These are phyloP conservation scores for Bryoerythrophyllum caledonicum DNA, from an alignment of 225 moss, liverwort and hornwort genomes.

Conservation along the genomic window DNA sequence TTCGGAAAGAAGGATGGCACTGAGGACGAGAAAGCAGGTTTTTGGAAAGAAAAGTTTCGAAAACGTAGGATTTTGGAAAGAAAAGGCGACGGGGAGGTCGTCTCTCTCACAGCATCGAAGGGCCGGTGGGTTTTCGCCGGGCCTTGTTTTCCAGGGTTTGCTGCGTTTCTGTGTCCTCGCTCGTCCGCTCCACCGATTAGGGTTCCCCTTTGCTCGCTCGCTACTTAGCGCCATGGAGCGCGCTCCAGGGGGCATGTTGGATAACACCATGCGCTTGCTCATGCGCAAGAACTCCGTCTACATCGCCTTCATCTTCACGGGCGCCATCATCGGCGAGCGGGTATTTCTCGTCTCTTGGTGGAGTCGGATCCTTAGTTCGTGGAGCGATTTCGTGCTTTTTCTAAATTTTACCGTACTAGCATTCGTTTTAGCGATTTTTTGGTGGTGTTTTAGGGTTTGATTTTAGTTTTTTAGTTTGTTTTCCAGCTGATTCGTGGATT, in stretches of 20 bases:
- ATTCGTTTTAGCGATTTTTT: too few species aligned
- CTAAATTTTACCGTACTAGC: not conserved
- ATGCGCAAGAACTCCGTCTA: constrained; percentile 87
- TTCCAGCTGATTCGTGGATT: not conserved
- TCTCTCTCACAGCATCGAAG: not conserved
- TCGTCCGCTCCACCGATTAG: constrained; percentile 20
- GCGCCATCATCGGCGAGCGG: constrained; percentile 96
- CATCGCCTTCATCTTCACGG: constrained; percentile 81
- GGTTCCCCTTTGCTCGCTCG: constrained; percentile 1
- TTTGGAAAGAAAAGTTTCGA: too few species aligned
- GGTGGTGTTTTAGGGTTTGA: not conserved
- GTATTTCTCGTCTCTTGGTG: constrained; percentile 25
- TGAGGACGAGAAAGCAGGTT: too few species aligned
- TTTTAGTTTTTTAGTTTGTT: not conserved
- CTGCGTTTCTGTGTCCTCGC: not conserved
- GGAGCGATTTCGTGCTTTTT: too few species aligned
- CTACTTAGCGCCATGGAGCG: constrained; percentile 46
- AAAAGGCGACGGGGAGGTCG: constrained; percentile 10
- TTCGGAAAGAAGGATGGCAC: constrained; percentile 7
- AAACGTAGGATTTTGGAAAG: not conserved
- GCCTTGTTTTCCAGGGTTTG: not conserved
- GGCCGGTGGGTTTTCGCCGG: not conserved
- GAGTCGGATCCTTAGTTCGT: not conserved
- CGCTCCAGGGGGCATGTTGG: constrained; percentile 59
- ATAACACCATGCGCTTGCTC: constrained; percentile 79